phyloP scores from a whole-genome alignment of 306 rosid species.

The Casuarina cunninghamiana region DNA sequence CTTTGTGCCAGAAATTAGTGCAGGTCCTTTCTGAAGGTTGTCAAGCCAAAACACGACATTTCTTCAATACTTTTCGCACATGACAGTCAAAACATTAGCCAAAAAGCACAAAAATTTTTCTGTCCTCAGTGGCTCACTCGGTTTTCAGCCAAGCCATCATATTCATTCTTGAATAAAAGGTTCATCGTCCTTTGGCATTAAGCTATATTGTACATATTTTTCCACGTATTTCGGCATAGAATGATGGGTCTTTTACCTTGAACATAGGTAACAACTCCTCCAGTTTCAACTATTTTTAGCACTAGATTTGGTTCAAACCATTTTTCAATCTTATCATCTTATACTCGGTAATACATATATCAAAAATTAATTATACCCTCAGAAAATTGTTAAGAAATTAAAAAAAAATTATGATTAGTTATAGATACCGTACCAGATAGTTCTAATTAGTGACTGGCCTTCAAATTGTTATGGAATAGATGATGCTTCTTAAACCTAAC shows the following conservation, averaged over 20 bases:
- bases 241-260: neutral
- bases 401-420: too few species aligned
- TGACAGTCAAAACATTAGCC: constrained; percentile 24
- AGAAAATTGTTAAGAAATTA: too few species aligned
- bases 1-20: constrained; percentile 10
- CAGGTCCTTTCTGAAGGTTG: constrained; percentile 19
- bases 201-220: constrained; percentile 20
- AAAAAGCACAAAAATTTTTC: constrained; percentile 23
- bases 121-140: constrained; percentile 20
- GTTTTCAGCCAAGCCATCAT: constrained; percentile 23
- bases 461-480: constrained; percentile 14
- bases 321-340: too few species aligned
- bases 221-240: constrained; percentile 15
- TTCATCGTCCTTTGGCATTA: constrained; percentile 12
- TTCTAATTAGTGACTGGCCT: neutral
- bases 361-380: too few species aligned
- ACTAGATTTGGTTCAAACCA: too few species aligned
- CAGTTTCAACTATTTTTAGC: too few species aligned
- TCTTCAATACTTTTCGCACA: constrained; percentile 8
- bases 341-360: too few species aligned
- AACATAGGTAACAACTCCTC: too few species aligned
- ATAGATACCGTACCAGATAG: too few species aligned
- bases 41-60: neutral
- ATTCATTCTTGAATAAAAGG: constrained; percentile 8
- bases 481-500: constrained; percentile 11